These are phyloP conservation scores for Phytophthora podocarpi DNA, from an alignment of 352 stramenopile genomes.

Conservation along the genomic window DNA sequence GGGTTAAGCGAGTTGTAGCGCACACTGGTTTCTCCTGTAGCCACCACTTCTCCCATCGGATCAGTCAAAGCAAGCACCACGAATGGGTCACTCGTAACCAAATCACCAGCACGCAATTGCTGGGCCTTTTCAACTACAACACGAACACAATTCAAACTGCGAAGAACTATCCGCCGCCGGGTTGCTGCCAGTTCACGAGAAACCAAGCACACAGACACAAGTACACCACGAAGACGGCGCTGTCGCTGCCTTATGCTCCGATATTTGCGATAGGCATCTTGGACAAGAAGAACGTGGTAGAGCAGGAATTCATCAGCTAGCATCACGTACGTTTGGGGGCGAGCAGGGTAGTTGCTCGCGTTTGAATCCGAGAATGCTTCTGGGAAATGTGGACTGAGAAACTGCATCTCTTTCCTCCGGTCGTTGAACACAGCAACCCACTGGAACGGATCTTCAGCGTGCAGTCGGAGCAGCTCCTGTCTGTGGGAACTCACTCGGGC, in stretches of 20 bases:
- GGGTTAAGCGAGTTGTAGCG: conserved; percentile 57
- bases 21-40: conserved; percentile 56
- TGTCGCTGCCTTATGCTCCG: conserved; percentile 21
- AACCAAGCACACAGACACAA: conserved; percentile 36
- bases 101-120: conserved; percentile 54
- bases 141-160: conserved; percentile 60
- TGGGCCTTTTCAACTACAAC: conserved; percentile 58
- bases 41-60: conserved; percentile 30
- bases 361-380: conserved; percentile 12
- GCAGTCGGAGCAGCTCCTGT: conserved; percentile 17
- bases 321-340: conserved; percentile 57
- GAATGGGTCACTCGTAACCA: conserved; percentile 72
- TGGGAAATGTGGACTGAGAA: conserved; percentile 43
- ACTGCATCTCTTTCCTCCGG: conserved; percentile 60
- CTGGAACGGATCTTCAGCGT: conserved; percentile 42
- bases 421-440: conserved; percentile 70
- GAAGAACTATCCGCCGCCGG: conserved; percentile 25
- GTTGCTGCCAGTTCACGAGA: conserved; percentile 31
- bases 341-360: conserved; percentile 18
- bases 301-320: conserved; percentile 56
- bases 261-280: conserved; percentile 63
- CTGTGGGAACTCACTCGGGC: conserved; percentile 11
- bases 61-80: conserved; percentile 45
- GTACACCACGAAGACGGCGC: conserved; percentile 37
- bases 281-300: conserved; percentile 71